Base-by-base conservation (phyloP, 2,329 filamentous ascomycete genomes). In the Microdochium nivale region DNA sequence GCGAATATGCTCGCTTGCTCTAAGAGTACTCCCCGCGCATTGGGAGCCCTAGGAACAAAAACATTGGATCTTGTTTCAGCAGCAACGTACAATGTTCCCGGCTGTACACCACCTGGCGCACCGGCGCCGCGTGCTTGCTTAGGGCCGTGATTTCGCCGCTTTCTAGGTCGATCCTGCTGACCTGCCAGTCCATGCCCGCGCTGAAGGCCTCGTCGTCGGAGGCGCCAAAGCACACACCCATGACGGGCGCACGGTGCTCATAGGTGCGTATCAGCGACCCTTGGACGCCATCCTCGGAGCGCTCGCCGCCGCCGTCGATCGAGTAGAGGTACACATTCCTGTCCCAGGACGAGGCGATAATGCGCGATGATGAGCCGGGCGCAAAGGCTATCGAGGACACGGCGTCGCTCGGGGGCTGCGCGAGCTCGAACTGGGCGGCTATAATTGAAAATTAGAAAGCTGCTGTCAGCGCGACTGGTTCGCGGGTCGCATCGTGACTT, bases 261-360 rank as follows among this genome's bases (percentile, higher is more conserved):
- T 86, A 90, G 57, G 85, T 88, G 57, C 81, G 79, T 30, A 91
- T 63, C 27, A 95, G 75, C 51, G 79, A 80, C 7, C 83, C 84
- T 49, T 73, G 70, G 24, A 78, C 79, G 35, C 63, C 66, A 13
- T 57, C 58, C 52, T 78, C 78, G 55, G 74, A 73, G 47, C 70
- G 70, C 19, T 75, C 72, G 53, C 86, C 79, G 64, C 75, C 72
- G 53, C 86, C 79, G 64, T 95, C 88, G 40, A 44, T 44, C 40
- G 40, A 44, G 76, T 97, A 97, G 50, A 92, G 77, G 70, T 96
- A 95, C 52, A 95, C 83, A 66, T 89, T 83, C 69, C 85, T 89
- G 71, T 97, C 92, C 94, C 94, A 99, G 52, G 90, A 96, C 11
- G 91, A 87, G 60, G 92, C 91, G n/a, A 95, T 81, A 35, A 99